phyloP scores from a whole-genome alignment of 805 yeast genomes.

The Sugiyamaella americana region DNA sequence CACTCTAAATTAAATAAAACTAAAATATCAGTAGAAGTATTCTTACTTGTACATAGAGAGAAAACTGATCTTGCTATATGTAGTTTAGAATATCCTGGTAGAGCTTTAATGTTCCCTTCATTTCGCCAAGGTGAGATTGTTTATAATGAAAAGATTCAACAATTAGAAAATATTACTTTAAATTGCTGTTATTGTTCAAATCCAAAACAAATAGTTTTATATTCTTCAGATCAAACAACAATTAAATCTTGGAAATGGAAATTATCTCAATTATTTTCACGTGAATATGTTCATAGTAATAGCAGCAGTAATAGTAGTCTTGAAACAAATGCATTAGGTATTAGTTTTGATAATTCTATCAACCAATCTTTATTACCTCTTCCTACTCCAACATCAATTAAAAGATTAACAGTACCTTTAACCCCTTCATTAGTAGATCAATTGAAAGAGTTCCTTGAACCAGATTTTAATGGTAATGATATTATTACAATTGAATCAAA shows the following conservation, averaged over 20 bases:
- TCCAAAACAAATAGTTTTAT: slow-evolving; percentile 1
- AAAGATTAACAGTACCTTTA: slow-evolving; percentile 8
- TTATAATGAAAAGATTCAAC: not conserved
- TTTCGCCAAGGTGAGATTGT: slow-evolving; percentile 15
- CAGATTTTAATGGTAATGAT: slow-evolving; percentile 6
- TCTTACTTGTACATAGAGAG: slow-evolving; percentile 8
- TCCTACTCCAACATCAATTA: slow-evolving; percentile 1
- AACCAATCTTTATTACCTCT: not conserved
- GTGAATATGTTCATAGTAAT: not conserved
- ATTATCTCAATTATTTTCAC: slow-evolving; percentile 4
- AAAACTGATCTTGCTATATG: slow-evolving; percentile 18
- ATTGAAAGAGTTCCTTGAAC: slow-evolving; percentile 13
- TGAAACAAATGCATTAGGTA: slow-evolving; percentile 4
- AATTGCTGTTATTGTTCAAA: not conserved
- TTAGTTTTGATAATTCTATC: slow-evolving; percentile 3
- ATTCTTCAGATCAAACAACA: slow-evolving; percentile 1
- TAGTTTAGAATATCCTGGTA: slow-evolving; percentile 20
- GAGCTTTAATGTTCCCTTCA: slow-evolving; percentile 21
- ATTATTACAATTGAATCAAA: not conserved
- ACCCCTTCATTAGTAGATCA: slow-evolving; percentile 14
- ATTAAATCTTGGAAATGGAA: slow-evolving; percentile 14
- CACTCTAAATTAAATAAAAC: slow-evolving; percentile 11
- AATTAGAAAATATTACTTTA: not conserved
- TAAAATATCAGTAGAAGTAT: slow-evolving; percentile 14
- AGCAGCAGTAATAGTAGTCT: not conserved